phyloP scores from a whole-genome alignment of 768 basidiomycete species.

The Pleurotus sapidus region DNA sequence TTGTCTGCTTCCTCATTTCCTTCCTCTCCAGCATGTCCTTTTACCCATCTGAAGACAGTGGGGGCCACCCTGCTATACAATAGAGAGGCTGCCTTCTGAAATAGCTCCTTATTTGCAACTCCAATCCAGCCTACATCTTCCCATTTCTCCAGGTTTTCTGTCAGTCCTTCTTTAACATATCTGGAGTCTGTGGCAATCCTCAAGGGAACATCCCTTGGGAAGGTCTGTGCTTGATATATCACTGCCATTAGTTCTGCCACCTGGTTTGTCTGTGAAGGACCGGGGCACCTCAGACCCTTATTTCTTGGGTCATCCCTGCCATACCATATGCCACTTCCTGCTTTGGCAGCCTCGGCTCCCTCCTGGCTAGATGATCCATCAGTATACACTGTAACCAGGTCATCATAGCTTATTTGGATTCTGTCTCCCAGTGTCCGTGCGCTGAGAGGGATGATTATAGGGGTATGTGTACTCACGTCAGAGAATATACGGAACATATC shows the following conservation, averaged over 20 bases:
- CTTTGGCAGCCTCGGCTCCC: background rate
- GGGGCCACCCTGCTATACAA: conserved; percentile 12
- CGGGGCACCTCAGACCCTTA: conserved; percentile 8
- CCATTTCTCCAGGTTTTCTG: conserved; percentile 13
- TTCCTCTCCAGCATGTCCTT: conserved; percentile 18
- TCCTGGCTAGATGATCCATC: background rate
- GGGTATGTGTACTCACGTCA: background rate
- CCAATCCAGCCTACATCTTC: conserved; percentile 26
- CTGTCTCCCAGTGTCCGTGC: background rate
- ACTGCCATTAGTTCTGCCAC: conserved; percentile 14
- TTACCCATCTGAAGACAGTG: conserved; percentile 21
- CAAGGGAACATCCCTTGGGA: conserved; percentile 2
- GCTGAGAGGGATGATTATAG: background rate
- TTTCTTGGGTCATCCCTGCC: conserved; percentile 13
- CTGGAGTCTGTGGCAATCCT: conserved; percentile 19
- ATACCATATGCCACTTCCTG: background rate
- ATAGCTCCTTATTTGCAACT: conserved; percentile 12
- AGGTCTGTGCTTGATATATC: conserved; percentile 2
- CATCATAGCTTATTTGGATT: background rate
- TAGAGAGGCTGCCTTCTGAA: background rate
- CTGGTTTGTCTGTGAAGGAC: conserved; percentile 17
- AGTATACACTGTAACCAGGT: background rate
- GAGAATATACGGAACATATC: background rate
- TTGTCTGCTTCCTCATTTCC: conserved; percentile 21
- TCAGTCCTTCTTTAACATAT: conserved; percentile 19